Evolutionary conservation across 2,329 filamentous ascomycete species (phyloP), one percentile per base, ranked within the genome.

Genomic region (Claviceps fusiformis): DNA sequence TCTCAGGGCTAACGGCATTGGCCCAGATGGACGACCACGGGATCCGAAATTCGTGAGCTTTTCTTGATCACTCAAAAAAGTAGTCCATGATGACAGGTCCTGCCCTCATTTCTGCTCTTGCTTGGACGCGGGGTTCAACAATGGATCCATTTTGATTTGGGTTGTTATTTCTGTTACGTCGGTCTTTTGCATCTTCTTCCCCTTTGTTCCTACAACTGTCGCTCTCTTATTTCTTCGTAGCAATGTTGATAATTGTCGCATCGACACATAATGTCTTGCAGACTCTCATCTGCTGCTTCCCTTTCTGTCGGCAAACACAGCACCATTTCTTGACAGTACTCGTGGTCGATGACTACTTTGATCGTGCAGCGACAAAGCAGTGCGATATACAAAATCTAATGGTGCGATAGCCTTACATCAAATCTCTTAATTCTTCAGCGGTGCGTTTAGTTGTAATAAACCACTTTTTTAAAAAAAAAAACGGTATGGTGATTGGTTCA

Each of bases 11-110:
- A 89, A 95, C 64, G 87, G 88, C 53, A 96, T 98, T 67, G 89
- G 85, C 1, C 79, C 87, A 5, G 93, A 98, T 70, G 93, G 93
- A 5, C 74, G 85, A 62, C 93, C 93, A 59, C 80, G 83, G 67
- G 92, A 97, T 74, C 90, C 91, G 59, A 96, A 96, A 75, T 95
- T 95, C 67, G 90, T 97, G 57, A 95, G 88, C 67, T 97, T 97
- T 71, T 73, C 71, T 49, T 73, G 59, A 68, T 17, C 7, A 43
- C 11, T 35, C 15, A 29, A 41, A 11, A 24, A 24, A 24, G 24
- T 29, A 31, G 3, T 24, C n/a, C 9, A 27, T 19, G 27, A 33
- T 51, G 8, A 24, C 15, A 19, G 8, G 41, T 15, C 17, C 17
- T 27, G 8, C 19, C 19, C 13, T 37, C 35, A 37, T 24, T 46